Conservation (phyloP, 1,284 basidiomycete species). For the Malassezia obtusa region DNA sequence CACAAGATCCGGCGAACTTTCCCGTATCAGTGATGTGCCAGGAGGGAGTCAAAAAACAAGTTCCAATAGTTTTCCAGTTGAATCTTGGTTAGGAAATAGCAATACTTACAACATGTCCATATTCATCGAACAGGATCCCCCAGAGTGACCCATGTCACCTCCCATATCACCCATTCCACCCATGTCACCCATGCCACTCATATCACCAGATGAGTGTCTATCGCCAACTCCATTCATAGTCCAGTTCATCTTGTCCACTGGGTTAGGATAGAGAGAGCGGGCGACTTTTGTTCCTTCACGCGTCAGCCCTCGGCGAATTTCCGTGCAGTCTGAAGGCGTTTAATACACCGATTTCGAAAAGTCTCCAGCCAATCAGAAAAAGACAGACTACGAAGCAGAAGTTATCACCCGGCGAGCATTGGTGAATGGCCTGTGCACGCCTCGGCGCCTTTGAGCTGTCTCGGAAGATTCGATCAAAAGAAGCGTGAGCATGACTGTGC, state of each 20-base stretch:
- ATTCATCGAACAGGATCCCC: background rate
- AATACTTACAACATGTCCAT: slow-evolving; percentile 3
- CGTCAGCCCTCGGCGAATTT: background rate
- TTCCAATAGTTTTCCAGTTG: slow-evolving; percentile 13
- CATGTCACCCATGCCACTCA: background rate
- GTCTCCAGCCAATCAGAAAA: background rate
- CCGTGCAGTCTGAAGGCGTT: background rate
- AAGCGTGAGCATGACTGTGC: too few relatives aligned
- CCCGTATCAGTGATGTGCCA: slow-evolving; percentile 28
- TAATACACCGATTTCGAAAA: background rate
- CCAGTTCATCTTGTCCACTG: background rate
- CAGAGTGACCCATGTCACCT: slow-evolving; percentile 6
- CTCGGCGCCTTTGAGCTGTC: background rate
- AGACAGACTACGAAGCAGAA: background rate
- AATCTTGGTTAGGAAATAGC: background rate
- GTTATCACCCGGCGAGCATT: background rate
- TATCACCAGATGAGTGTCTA: background rate
- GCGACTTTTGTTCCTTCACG: background rate
- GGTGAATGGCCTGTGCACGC: background rate
- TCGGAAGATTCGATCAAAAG: too few relatives aligned
- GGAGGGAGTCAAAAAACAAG: slow-evolving; percentile 29
- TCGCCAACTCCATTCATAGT: too few relatives aligned
- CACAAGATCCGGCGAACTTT: slow-evolving; percentile 37
- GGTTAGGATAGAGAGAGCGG: background rate
- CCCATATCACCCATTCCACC: background rate